Percentiles rank a stretch among this genome's conserved stretches.
Conservation (phyloP, 2,329 filamentous ascomycete genomes). For the Colletotrichum acutatum region DNA sequence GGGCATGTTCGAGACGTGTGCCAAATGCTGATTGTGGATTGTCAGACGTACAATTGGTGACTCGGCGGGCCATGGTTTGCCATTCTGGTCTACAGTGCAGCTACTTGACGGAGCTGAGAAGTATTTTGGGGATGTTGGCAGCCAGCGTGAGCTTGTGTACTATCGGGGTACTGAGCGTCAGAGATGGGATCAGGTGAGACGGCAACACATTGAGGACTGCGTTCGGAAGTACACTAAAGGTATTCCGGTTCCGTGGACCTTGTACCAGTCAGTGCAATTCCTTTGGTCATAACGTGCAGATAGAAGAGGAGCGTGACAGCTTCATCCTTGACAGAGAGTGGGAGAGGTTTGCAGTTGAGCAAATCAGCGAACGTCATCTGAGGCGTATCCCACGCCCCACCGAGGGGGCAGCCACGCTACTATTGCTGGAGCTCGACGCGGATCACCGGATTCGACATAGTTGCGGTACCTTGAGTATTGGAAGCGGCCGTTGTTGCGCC, state of each 20-base stretch:
- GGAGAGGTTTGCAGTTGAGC: slow-evolving; percentile 29
- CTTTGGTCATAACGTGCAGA: slow-evolving; percentile 38
- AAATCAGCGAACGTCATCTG: slow-evolving; percentile 36
- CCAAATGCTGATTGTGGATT: slow-evolving; percentile 23
- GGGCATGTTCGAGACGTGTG: slow-evolving; percentile 15
- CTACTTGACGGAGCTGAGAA: slow-evolving; percentile 14
- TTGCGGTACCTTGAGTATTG: slow-evolving; percentile 27
- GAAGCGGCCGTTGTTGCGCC: slow-evolving; percentile 23
- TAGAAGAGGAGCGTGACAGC: slow-evolving; percentile 34
- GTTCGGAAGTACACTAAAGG: slow-evolving; percentile 20
- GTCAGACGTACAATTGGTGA: slow-evolving; percentile 23
- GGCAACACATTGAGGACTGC: background rate
- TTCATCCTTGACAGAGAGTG: slow-evolving; percentile 36
- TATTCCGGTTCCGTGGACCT: slow-evolving; percentile 16
- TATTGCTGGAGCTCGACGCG: slow-evolving; percentile 29
- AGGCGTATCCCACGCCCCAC: slow-evolving; percentile 35
- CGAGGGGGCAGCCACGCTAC: slow-evolving; percentile 25
- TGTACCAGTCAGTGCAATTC: slow-evolving; percentile 23
- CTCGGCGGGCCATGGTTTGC: slow-evolving; percentile 19
- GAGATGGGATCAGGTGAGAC: slow-evolving; percentile 10
- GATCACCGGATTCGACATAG: slow-evolving; percentile 35
- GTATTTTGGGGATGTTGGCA: slow-evolving; percentile 15
- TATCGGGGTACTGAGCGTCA: background rate
- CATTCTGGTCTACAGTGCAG: slow-evolving; percentile 24
- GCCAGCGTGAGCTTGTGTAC: slow-evolving; percentile 13